Evolutionary conservation across 2,329 filamentous ascomycete genomes (phyloP), one percentile per base, ranked within the genome.

Genomic region (Arthrobotrys megalospora): DNA sequence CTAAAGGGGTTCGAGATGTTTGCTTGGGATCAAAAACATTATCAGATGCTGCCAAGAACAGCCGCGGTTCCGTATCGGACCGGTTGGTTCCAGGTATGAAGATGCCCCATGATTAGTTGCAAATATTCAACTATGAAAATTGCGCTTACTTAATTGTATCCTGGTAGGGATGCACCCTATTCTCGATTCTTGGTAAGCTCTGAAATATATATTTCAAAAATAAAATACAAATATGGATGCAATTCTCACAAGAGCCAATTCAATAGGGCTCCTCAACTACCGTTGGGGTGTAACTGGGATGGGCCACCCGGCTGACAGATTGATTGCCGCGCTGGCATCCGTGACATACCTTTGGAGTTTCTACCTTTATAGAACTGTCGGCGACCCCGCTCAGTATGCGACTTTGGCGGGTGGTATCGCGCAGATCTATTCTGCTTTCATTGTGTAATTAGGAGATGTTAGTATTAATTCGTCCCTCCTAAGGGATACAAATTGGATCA

Each of bases 311-410:
- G 19, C 41, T 16, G 70, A 75, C 21, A 75, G 52, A 28, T 32
- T 47, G 5, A 69, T 76, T 24, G 71, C 71, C 28, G 71, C 34
- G 6, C 19, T 76, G 10, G 58, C 48, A 34, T 64, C 64, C 12
- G 71, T 45, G 10, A 69, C 55, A 10, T 76, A 76, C 19, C 14
- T 76, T 21, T 38, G 63, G n/a, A 76, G 71, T 50, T 48, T 55
- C 1, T 76, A 76, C 24, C 64, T 66, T 11, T 76, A 76, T 28
- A 43, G 64, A 19, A 76, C 64, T 3, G 28, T 69, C 36, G 45
- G 34, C 16, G 71, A 76, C 36, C 45, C 71, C 2, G 71, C 71
- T 19, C 71, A 76, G 21, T 76, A 64, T 64, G n/a, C 55, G 14
- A 76, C 71, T 34, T 32, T 76, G 1, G 21, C 69, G 38, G 71